A percentile compares a stretch with the other conserved stretches of the same genome.
Conservation (phyloP, 768 basidiomycete species). For the Steccherinum ochraceum region DNA sequence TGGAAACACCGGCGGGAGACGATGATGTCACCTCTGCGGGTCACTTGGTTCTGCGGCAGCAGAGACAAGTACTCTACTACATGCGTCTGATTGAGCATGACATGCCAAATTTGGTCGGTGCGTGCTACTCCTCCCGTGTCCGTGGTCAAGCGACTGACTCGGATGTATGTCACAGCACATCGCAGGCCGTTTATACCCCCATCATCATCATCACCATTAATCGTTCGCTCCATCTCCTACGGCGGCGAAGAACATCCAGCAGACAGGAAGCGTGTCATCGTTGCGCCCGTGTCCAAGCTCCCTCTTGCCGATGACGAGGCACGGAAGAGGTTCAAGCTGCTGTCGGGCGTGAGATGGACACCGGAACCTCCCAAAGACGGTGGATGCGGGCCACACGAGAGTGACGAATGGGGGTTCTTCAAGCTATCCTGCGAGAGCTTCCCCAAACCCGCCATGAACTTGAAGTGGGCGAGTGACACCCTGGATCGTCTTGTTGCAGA, state of each 20-base stretch:
- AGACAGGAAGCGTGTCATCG: conserved; percentile 62
- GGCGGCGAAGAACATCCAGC: conserved; percentile 73
- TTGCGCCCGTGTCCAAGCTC: conserved; percentile 68
- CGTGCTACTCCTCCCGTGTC: conserved; percentile 13
- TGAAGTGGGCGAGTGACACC: conserved; percentile 90
- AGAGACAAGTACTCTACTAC: conserved; percentile 70
- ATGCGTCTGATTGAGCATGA: conserved; percentile 85
- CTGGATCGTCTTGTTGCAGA: conserved; percentile 72
- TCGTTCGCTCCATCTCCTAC: conserved; percentile 72
- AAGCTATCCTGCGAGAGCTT: conserved; percentile 91
- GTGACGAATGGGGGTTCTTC: conserved; percentile 67
- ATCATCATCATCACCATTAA: conserved; percentile 46
- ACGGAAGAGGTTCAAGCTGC: conserved; percentile 77
- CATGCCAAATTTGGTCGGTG: conserved; percentile 82
- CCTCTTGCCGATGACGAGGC: conserved; percentile 60
- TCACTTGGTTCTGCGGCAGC: conserved; percentile 67
- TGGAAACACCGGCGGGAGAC: conserved; percentile 16
- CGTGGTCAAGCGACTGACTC: conserved; percentile 1
- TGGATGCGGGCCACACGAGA: conserved; percentile 43
- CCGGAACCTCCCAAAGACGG: conserved; percentile 65
- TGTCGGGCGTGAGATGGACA: conserved; percentile 87
- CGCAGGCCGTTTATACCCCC: conserved; percentile 77
- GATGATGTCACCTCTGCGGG: conserved; percentile 67
- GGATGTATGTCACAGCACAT: conserved; percentile 73
- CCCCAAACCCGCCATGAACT: conserved; percentile 75